Conservation (phyloP, 306 rosid genomes). For the Prunus mume region DNA sequence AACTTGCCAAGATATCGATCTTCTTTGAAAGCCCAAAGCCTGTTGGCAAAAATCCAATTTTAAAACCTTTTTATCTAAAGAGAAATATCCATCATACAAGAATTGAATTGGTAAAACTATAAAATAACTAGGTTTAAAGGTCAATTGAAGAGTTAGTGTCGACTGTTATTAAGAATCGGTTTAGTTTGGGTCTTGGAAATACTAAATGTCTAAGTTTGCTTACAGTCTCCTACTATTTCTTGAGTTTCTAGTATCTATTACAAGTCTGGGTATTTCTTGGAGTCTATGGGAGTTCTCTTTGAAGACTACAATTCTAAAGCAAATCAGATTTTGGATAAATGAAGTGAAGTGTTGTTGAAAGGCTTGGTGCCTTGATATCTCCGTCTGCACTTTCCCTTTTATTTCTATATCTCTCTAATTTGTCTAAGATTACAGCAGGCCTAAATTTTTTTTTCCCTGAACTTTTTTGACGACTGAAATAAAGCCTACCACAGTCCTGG, state of each 20-base stretch:
- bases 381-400: not conserved
- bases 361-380: not conserved
- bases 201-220: not conserved
- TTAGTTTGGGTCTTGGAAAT: not conserved
- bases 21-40: not conserved
- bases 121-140: not conserved
- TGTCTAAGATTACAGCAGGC: not conserved
- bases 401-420: not conserved
- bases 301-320: not conserved
- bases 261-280: not conserved
- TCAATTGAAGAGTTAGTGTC: not conserved
- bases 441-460: not conserved
- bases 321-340: not conserved
- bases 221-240: not conserved
- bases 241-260: too few relatives aligned
- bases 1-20: too few relatives aligned
- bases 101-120: not conserved
- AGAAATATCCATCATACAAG: not conserved
- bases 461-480: too few relatives aligned
- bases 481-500: not conserved
- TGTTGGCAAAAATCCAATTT: not conserved
- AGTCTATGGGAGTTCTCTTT: not conserved
- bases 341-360: not conserved
- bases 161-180: not conserved
- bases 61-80: not conserved